A percentile compares a stretch with the other conserved stretches of the same genome.
phyloP scores from a whole-genome alignment of 345 rosid species.

The Arabis hirsuta region DNA sequence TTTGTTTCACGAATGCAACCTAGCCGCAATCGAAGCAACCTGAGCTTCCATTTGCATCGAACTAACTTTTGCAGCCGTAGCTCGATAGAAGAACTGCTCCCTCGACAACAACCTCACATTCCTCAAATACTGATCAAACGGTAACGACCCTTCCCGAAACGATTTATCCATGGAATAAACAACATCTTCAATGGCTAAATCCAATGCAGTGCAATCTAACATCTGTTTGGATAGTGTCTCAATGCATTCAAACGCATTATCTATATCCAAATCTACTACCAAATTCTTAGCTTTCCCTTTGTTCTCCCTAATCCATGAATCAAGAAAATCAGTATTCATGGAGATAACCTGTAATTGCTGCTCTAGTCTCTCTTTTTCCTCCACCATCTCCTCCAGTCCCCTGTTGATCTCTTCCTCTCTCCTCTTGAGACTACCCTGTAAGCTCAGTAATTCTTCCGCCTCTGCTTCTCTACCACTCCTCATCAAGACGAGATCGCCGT shows the following conservation, averaged over 20 bases:
- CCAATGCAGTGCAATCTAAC: slow-evolving; percentile 73
- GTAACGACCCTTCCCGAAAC: slow-evolving; percentile 61
- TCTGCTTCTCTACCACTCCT: slow-evolving; percentile 77
- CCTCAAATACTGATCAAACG: slow-evolving; percentile 87
- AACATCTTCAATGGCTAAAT: slow-evolving; percentile 89
- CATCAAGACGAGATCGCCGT: slow-evolving; percentile 59
- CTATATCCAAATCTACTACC: slow-evolving; percentile 52
- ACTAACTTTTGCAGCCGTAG: slow-evolving; percentile 76
- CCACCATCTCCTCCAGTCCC: slow-evolving; percentile 73
- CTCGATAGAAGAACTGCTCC: slow-evolving; percentile 89
- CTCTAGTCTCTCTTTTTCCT: slow-evolving; percentile 79
- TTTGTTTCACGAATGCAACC: slow-evolving; percentile 40
- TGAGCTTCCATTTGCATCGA: slow-evolving; percentile 88
- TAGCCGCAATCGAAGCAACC: slow-evolving; percentile 81
- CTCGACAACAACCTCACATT: slow-evolving; percentile 86
- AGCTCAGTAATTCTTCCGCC: slow-evolving; percentile 71
- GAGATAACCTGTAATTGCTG: slow-evolving; percentile 78
- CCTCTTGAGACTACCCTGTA: slow-evolving; percentile 66
- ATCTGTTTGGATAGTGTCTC: slow-evolving; percentile 75
- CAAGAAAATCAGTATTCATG: slow-evolving; percentile 72
- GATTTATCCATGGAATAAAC: slow-evolving; percentile 81
- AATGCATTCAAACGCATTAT: slow-evolving; percentile 59
- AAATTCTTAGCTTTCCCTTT: slow-evolving; percentile 49
- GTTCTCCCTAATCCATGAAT: slow-evolving; percentile 72
- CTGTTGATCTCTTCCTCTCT: slow-evolving; percentile 63